A percentile compares a stretch with the other conserved stretches of the same genome.
Conservation (phyloP, 2,329 filamentous ascomycete species). For the Hortaea sp. region DNA sequence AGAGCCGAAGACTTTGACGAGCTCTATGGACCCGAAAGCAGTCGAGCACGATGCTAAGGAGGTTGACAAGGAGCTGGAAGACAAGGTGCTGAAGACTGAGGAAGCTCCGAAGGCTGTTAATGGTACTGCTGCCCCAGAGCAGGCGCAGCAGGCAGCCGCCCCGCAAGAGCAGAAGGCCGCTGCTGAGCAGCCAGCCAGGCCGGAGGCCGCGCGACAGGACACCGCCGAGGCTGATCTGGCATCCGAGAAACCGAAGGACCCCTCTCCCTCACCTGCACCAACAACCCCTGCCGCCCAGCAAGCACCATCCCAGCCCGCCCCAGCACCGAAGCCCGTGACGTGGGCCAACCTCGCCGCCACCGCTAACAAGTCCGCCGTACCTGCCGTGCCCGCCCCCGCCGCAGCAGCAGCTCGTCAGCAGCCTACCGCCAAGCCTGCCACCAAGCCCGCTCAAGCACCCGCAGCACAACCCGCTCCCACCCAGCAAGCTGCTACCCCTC, state of each 20-base stretch:
- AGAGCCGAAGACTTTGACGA: conserved; percentile 20
- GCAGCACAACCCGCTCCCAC: conserved; percentile 13
- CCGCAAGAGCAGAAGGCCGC: conserved; percentile 29
- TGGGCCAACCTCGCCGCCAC: conserved; percentile 64
- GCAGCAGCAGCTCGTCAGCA: conserved; percentile 14
- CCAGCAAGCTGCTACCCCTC: conserved; percentile 17
- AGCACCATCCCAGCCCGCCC: conserved; percentile 40
- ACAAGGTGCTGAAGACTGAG: conserved; percentile 34
- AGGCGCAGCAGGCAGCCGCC: conserved; percentile 18
- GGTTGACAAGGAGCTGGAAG: conserved; percentile 69
- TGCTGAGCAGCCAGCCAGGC: conserved; percentile 29
- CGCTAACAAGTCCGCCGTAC: conserved; percentile 34
- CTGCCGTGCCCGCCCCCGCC: conserved; percentile 24
- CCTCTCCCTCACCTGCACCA: conserved; percentile 40
- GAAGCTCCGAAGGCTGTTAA: conserved; percentile 23
- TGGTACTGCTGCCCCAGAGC: conserved; percentile 26
- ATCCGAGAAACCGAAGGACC: conserved; percentile 52
- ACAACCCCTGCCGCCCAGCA: conserved; percentile 25
- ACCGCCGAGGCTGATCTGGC: conserved; percentile 32
- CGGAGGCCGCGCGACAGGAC: conserved; percentile 13
- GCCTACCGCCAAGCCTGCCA: conserved; percentile 10
- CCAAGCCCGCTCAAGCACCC: conserved; percentile 4
- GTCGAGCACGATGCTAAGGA: conserved; percentile 35
- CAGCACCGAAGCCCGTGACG: conserved; percentile 46
- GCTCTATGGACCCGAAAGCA: conserved; percentile 27